Evolutionary conservation across 345 rosid genomes (phyloP).

Genomic region (Eucalyptus pumila): DNA sequence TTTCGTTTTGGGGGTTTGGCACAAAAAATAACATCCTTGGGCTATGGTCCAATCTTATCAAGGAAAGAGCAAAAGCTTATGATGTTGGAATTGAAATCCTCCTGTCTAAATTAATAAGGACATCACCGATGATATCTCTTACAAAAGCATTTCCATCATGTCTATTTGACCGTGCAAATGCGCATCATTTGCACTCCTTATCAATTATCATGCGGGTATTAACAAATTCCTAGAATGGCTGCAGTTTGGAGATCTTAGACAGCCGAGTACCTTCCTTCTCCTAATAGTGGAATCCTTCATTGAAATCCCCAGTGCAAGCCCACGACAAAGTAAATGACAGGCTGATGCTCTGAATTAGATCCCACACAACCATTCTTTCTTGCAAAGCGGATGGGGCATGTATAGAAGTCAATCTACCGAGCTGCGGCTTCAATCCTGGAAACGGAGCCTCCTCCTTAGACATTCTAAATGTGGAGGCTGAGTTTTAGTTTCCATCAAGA

Average conservation of each 20-base stretch:
- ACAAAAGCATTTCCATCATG: background rate
- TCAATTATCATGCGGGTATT: background rate
- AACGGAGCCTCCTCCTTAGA: background rate
- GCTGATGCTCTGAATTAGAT: background rate
- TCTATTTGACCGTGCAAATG: background rate
- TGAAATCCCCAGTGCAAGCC: background rate
- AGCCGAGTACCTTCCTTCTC: background rate
- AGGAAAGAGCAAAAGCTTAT: no score
- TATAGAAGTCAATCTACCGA: background rate
- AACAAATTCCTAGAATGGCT: background rate
- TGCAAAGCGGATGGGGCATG: background rate
- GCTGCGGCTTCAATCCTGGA: background rate
- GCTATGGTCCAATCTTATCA: no score
- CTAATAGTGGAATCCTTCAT: background rate
- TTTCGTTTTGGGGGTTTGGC: no score
- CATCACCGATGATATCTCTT: background rate
- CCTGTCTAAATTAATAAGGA: background rate
- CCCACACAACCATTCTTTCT: background rate
- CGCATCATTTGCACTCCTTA: background rate
- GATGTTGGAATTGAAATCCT: background rate
- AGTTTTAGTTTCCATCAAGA: background rate
- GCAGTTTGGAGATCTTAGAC: background rate
- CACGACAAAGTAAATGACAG: background rate
- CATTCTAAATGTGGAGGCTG: background rate
- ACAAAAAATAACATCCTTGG: no score